These are phyloP conservation scores for Poa pratensis DNA, from an alignment of 176 grass and related monocot species.

Conservation along the genomic window DNA sequence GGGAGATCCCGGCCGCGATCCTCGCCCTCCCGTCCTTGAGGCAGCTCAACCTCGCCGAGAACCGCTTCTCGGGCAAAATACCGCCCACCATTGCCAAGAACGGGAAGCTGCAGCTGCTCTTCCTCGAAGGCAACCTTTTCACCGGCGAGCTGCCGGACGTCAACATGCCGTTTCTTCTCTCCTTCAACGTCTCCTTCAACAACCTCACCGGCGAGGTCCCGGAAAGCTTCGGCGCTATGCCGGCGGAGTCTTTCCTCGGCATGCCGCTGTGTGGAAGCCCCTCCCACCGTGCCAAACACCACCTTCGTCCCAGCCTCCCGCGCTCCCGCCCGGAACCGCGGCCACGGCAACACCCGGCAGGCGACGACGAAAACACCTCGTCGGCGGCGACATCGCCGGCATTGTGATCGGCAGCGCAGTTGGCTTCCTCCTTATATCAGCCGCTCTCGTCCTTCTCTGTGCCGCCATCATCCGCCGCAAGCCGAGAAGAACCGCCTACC, in stretches of 20 bases:
- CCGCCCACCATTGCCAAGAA: conserved; percentile 52
- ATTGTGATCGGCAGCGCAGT: conserved; percentile 56
- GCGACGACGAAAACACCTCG: conserved; percentile 33
- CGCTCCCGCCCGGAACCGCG: background rate
- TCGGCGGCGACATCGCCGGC: conserved; percentile 63
- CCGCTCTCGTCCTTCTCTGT: conserved; percentile 45
- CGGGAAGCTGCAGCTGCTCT: conserved; percentile 51
- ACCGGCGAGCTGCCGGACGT: conserved; percentile 58
- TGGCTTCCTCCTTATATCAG: conserved; percentile 47
- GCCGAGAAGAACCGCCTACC: conserved; percentile 19
- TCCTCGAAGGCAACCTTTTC: conserved; percentile 63
- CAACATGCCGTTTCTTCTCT: conserved; percentile 33
- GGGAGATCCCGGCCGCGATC: conserved; percentile 44
- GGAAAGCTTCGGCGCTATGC: conserved; percentile 41
- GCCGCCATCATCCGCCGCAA: conserved; percentile 6
- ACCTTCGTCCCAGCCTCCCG: conserved; percentile 41
- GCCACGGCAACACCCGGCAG: background rate
- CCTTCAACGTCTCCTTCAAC: conserved; percentile 83
- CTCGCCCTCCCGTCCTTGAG: conserved; percentile 51
- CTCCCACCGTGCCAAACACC: conserved; percentile 49
- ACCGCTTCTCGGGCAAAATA: conserved; percentile 60
- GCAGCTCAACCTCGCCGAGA: conserved; percentile 65
- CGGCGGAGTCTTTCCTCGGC: conserved; percentile 64
- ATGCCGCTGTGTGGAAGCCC: conserved; percentile 76
- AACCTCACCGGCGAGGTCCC: conserved; percentile 72